Conservation (phyloP, 1,284 basidiomycete species). For the Phellopilus nigrolimitatus region DNA sequence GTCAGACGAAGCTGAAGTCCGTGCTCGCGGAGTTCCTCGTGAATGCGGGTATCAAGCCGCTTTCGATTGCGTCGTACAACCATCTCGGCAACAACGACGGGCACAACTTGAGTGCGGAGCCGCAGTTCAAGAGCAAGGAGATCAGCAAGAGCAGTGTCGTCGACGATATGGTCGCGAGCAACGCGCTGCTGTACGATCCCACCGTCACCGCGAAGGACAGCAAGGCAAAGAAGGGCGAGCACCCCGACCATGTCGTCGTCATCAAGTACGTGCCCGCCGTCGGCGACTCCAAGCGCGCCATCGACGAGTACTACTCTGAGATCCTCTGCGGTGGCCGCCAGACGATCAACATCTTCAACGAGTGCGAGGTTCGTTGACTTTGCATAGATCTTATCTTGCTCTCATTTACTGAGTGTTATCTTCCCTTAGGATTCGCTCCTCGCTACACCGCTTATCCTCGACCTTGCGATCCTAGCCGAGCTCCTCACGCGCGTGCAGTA, state of each 20-base stretch:
- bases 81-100: slow-evolving; percentile 99
- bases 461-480: slow-evolving; percentile 91
- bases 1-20: slow-evolving; percentile 92
- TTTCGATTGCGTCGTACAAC: slow-evolving; percentile 97
- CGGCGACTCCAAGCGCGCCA: slow-evolving; percentile 94
- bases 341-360: slow-evolving; percentile 92
- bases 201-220: slow-evolving; percentile 53
- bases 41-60: slow-evolving; percentile 98
- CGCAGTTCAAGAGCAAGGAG: slow-evolving; percentile 98
- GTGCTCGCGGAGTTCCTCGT: slow-evolving; percentile 98
- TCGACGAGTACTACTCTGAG: slow-evolving; percentile 99
- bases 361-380: slow-evolving; percentile 73
- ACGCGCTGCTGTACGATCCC: slow-evolving; percentile 86
- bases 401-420: slow-evolving; percentile 19
- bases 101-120: slow-evolving; percentile 87
- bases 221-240: slow-evolving; percentile 78
- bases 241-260: slow-evolving; percentile 96
- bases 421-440: slow-evolving; percentile 84
- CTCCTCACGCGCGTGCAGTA: slow-evolving; percentile 92
- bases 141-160: slow-evolving; percentile 96
- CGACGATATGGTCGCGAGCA: slow-evolving; percentile 95
- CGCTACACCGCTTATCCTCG: slow-evolving; percentile 93
- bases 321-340: slow-evolving; percentile 79
- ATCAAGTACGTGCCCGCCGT: slow-evolving; percentile 94
- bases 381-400: background rate